Conservation (phyloP, 805 yeast genomes). For the Candida ulmi region DNA sequence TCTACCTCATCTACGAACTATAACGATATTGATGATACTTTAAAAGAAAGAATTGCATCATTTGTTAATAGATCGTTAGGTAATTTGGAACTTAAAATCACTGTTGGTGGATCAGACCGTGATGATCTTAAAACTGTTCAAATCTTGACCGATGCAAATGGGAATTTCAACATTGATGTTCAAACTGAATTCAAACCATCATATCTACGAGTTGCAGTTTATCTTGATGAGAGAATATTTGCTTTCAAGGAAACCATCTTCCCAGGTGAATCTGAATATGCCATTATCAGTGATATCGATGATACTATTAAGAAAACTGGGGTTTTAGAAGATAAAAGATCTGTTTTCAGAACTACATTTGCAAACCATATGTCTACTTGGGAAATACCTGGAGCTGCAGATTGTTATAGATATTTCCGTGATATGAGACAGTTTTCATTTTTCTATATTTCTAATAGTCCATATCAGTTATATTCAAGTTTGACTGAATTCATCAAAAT, state of each 20-base stretch:
- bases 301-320: constrained; percentile 93
- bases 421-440: constrained; percentile 44
- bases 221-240: constrained; percentile 41
- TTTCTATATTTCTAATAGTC: constrained; percentile 94
- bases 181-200: constrained; percentile 58
- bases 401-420: constrained; percentile 59
- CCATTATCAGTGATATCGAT: constrained; percentile 86
- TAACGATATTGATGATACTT: constrained; percentile 35
- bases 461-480: constrained; percentile 70
- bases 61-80: constrained; percentile 67
- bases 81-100: constrained; percentile 45
- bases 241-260: constrained; percentile 40
- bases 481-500: constrained; percentile 45
- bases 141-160: constrained; percentile 56
- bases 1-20: constrained; percentile 3
- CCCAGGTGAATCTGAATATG: constrained; percentile 47
- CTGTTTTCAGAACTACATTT: constrained; percentile 73
- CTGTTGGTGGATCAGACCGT: constrained; percentile 45
- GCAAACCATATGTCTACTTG: constrained; percentile 61
- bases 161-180: constrained; percentile 54
- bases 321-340: constrained; percentile 81
- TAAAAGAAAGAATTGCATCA: constrained; percentile 61
- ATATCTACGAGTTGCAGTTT: constrained; percentile 44
- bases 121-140: constrained; percentile 26
- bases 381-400: constrained; percentile 66